phyloP scores from a whole-genome alignment of 306 rosid genomes.

The Malus asiatica region DNA sequence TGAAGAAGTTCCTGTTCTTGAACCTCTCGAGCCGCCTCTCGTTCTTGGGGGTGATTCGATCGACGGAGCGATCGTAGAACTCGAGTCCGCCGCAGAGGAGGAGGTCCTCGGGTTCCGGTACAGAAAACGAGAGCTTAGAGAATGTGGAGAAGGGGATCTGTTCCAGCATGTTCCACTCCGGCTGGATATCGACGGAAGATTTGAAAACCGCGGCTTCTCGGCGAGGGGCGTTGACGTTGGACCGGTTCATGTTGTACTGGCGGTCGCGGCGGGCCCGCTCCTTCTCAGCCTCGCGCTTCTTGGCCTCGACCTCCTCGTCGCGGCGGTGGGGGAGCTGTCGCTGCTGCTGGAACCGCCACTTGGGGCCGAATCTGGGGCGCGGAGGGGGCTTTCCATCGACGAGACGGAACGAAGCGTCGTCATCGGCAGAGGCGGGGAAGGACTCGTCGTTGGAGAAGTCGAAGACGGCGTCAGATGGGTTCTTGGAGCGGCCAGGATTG shows the following conservation, averaged over 20 bases:
- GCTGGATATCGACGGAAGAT: conserved; percentile 85
- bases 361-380: conserved; percentile 76
- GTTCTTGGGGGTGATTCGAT: conserved; percentile 70
- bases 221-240: conserved; percentile 49
- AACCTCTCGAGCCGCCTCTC: conserved; percentile 79
- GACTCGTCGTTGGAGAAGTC: conserved; percentile 84
- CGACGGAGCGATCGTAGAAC: conserved; percentile 65
- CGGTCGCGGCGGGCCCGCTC: conserved; percentile 89
- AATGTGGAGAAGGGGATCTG: conserved; percentile 88
- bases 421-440: conserved; percentile 52
- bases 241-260: conserved; percentile 60
- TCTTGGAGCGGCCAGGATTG: conserved; percentile 53
- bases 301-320: conserved; percentile 85
- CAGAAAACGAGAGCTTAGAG: conserved; percentile 81
- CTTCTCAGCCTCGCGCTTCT: conserved; percentile 81
- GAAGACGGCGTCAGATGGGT: conserved; percentile 70
- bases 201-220: conserved; percentile 87
- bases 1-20: conserved; percentile 80
- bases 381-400: conserved; percentile 90
- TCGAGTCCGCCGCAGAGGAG: conserved; percentile 74
- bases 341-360: conserved; percentile 78
- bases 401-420: conserved; percentile 66
- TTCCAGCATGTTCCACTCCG: conserved; percentile 93
- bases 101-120: conserved; percentile 78
- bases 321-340: conserved; percentile 86